These are phyloP conservation scores for Coccomyxa sp. DNA, from an alignment of 139 green algal species.

Conservation along the genomic window DNA sequence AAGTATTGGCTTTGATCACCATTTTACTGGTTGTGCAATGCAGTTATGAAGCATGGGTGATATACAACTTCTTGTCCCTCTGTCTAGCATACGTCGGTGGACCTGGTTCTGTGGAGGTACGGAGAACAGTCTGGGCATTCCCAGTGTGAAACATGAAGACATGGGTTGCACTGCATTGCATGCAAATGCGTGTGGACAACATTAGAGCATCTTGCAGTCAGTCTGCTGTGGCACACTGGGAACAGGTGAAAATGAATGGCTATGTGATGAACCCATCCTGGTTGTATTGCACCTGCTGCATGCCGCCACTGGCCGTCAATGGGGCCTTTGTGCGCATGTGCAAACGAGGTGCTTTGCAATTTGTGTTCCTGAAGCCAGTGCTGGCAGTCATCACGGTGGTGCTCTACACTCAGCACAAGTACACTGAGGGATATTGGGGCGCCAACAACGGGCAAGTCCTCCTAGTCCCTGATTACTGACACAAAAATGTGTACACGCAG, in stretches of 20 bases:
- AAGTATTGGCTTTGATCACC: neutral
- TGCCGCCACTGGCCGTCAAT: constrained; percentile 78
- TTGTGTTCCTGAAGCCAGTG: constrained; percentile 93
- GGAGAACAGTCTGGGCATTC: constrained; percentile 6
- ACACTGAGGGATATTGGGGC: constrained; percentile 80
- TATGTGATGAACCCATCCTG: constrained; percentile 78
- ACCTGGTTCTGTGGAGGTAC: constrained; percentile 84
- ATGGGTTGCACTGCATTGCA: too few relatives aligned
- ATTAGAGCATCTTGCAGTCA: neutral
- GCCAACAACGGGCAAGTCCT: constrained; percentile 41
- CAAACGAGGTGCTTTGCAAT: constrained; percentile 91
- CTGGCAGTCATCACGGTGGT: constrained; percentile 76
- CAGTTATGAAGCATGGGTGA: constrained; percentile 95
- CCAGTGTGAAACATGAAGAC: too few relatives aligned
- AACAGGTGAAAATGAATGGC: constrained; percentile 75
- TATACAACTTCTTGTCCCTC: constrained; percentile 97
- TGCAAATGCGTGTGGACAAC: too few relatives aligned
- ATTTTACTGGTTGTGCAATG: neutral
- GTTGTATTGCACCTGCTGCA: constrained; percentile 83
- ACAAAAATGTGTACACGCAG: neutral
- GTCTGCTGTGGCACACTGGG: too few relatives aligned
- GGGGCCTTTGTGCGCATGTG: constrained; percentile 73
- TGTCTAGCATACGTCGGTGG: constrained; percentile 94
- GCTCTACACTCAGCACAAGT: constrained; percentile 68
- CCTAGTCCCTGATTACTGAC: neutral